Base-by-base conservation (phyloP, 2,329 filamentous ascomycete species). In the Calonectria leucothoes region DNA sequence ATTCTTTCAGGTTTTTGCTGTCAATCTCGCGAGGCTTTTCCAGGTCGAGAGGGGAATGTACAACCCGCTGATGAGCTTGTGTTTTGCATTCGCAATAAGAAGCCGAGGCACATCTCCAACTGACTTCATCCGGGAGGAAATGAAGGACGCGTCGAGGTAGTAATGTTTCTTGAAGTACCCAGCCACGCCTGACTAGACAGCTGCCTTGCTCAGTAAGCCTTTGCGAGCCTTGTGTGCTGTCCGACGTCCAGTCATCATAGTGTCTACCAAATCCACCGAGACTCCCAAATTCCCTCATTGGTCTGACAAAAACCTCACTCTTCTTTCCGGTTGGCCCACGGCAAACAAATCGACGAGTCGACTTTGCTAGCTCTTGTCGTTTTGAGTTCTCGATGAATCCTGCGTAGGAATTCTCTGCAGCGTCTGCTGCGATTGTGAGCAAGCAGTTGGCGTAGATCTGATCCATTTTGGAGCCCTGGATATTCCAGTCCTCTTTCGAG, bases 391-490 rank as follows among this genome's bases (percentile, higher is more conserved):
- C 27, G 7, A 69, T 33, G 27, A 72, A 77, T 2, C 74, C 71
- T 2, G 49, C 45, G 1, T 77, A 25, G 3, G 72, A 61, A 20
- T 73, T 66, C n/a, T 65, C 48, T 5, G 75, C 71, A 8, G 66
- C 42, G 14, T 71, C 57, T 14, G 72, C 70, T 29, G 66, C 67
- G 4, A 76, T 73, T 5, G 52, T 69, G n/a, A 76, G 51, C 1
- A 65, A 37, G 2, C 68, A 75, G 12, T 67, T 66, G 12, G 66
- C 48, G 48, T 78, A 78, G 4, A 78, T 65, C 20, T 75, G 61
- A 51, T 74, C 70, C 74, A 77, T 75, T 27, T 69, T 70, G 12
- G 66, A 69, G 3, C 65, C 63, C 48, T 77, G 70, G 11, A 55
- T 55, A 12, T 57, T 68, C 74, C 71, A 75, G 37, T 75, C 75